These are phyloP conservation scores for Pleomassaria siparia DNA, from an alignment of 2,329 filamentous ascomycete species.

Conservation along the genomic window DNA sequence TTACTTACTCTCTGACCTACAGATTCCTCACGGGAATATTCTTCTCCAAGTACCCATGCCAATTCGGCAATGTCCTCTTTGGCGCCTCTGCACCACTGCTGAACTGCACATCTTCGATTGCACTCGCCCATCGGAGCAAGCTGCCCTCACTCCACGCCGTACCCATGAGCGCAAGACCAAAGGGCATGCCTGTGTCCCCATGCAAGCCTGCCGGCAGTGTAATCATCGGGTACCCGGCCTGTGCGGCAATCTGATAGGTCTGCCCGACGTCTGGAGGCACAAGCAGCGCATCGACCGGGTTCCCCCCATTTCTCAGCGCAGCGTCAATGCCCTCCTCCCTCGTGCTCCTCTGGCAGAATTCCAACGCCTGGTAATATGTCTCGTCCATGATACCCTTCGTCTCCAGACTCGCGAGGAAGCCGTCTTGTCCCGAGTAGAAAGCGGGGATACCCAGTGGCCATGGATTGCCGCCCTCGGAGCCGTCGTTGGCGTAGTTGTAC, in stretches of 20 bases:
- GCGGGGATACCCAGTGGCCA: conserved; percentile 53
- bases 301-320: conserved; percentile 55
- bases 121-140: conserved; percentile 61
- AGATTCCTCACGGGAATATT: conserved; percentile 38
- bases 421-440: conserved; percentile 66
- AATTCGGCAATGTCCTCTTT: conserved; percentile 37
- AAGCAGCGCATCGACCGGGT: conserved; percentile 62
- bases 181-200: conserved; percentile 47
- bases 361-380: conserved; percentile 67
- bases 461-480: conserved; percentile 66
- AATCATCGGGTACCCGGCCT: conserved; percentile 74
- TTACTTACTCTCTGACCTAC: no score
- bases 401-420: conserved; percentile 64
- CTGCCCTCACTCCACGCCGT: conserved; percentile 63
- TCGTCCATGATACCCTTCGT: conserved; percentile 64
- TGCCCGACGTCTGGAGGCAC: conserved; percentile 70
- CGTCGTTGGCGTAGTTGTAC: conserved; percentile 58
- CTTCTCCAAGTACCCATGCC: conserved; percentile 42
- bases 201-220: conserved; percentile 66
- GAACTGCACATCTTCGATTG: conserved; percentile 46
- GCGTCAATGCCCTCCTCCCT: conserved; percentile 70
- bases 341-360: conserved; percentile 60
- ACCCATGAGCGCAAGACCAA: conserved; percentile 52
- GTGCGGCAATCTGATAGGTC: conserved; percentile 69
- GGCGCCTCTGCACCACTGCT: conserved; percentile 15